Base-by-base conservation (phyloP, 805 yeast genomes). In the Lachancea lanzarotensis region DNA sequence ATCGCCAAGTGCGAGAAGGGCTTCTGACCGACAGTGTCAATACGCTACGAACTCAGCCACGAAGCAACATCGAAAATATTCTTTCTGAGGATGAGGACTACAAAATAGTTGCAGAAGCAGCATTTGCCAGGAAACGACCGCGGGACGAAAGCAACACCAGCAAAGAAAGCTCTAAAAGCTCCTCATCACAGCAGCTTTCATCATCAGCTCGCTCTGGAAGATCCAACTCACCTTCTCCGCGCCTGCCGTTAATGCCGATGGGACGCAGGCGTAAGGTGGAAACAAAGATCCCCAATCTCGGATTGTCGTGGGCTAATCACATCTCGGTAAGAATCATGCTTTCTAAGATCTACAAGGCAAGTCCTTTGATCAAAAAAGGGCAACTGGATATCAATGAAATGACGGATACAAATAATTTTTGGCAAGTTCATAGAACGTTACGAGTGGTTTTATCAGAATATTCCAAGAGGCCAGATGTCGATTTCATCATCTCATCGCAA, bases 241-340 rank as follows among this genome's bases (percentile, higher is more conserved):
- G 12, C n/a, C 15, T n/a, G 4, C 12, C 15, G 27, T 4, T 27
- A 29, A 39, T 38, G 22, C 18, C 12, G 13, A 35, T 20, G 3
- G 52, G 45, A 11, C 59, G 63, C 45, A 68, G 65, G 44, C 56
- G 66, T 40, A 57, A 57, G 26, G 42, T 60, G 19, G 63, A 63
- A 35, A 56, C 64, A 1, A 66, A 65, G 26, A 62, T 75, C 1
- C 82, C 86, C 2, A 74, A 80, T 15, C 59, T 80, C 36, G 86
- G 85, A 0, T 47, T 74, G 2, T 54, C 68, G 9, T 78, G 85
- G 83, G 69, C 76, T 10, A 75, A 73, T 43, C 69, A 65, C 43
- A 57, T 81, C 10, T 71, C 74, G 45, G 70, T 73, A 33, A 65
- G 87, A 38, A 64, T 82, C 13, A 61, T 74, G 35, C 53, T 77